A percentile compares a stretch with the other conserved stretches of the same genome.
Evolutionary conservation across 257 asterid species (phyloP).

Genomic region (Ajuga chamaepitys): DNA sequence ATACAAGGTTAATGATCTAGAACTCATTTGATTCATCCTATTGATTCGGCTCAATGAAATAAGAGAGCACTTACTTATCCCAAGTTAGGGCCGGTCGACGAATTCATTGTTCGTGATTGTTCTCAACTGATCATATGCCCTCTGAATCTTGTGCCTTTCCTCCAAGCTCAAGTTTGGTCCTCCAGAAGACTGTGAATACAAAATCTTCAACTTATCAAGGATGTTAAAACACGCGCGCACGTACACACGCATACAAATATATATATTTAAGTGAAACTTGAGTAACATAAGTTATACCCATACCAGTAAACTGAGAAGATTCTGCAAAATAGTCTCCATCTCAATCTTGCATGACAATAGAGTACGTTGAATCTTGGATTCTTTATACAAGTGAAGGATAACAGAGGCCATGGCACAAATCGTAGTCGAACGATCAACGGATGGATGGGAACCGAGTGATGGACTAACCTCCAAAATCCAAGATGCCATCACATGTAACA

Average conservation of each 20-base stretch:
- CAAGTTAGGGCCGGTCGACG: conserved; percentile 11
- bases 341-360: conserved; percentile 34
- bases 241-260: too few relatives aligned
- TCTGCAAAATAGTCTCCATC: conserved; percentile 27
- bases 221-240: too few relatives aligned
- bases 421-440: conserved; percentile 27
- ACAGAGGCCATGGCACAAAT: conserved; percentile 30
- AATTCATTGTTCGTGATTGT: conserved; percentile 14
- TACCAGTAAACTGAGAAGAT: conserved; percentile 46
- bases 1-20: too few relatives aligned
- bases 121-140: conserved; percentile 37
- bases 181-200: conserved; percentile 41
- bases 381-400: conserved; percentile 43
- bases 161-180: conserved; percentile 41
- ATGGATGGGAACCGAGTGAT: conserved; percentile 14
- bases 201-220: background rate
- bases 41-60: too few relatives aligned
- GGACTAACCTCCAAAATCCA: conserved; percentile 37
- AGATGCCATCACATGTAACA: conserved; percentile 43
- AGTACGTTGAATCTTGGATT: conserved; percentile 42
- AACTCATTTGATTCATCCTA: too few relatives aligned
- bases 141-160: conserved; percentile 48
- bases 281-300: conserved; percentile 7
- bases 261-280: too few relatives aligned
- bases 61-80: background rate